phyloP scores from a whole-genome alignment of 495 filamentous ascomycete genomes.

The Daldinia concentrica region DNA sequence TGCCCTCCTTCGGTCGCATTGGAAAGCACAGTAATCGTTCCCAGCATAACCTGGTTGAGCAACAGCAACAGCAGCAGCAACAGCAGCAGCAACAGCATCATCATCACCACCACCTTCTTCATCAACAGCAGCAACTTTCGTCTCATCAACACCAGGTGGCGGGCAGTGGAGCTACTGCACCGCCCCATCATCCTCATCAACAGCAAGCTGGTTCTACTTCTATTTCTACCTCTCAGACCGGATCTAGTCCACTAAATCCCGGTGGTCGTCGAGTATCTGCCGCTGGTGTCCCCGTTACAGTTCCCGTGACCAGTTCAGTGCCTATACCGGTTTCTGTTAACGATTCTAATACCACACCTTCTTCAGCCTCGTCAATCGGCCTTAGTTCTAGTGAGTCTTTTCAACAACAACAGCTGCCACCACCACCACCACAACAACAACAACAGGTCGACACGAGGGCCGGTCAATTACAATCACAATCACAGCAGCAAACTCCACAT shows the following conservation, averaged over 20 bases:
- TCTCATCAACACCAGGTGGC: conserved; percentile 41
- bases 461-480: conserved; percentile 28
- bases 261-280: conserved; percentile 40
- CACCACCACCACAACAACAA: conserved; percentile 17
- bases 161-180: conserved; percentile 48
- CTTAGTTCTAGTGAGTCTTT: conserved; percentile 61
- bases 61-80: conserved; percentile 43
- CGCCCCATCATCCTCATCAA: conserved; percentile 44
- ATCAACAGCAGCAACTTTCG: conserved; percentile 40
- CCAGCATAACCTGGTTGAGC: conserved; percentile 60
- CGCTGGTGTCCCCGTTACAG: conserved; percentile 31
- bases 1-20: conserved; percentile 57
- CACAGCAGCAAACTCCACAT: conserved; percentile 36
- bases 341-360: conserved; percentile 49
- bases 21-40: conserved; percentile 59
- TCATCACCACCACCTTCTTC: conserved; percentile 45
- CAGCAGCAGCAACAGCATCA: conserved; percentile 42
- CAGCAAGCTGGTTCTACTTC: conserved; percentile 29
- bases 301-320: conserved; percentile 22
- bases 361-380: conserved; percentile 55
- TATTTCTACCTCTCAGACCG: conserved; percentile 23
- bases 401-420: conserved; percentile 35
- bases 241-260: conserved; percentile 20
- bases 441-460: conserved; percentile 31
- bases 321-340: conserved; percentile 23